Evolutionary conservation across 1,139 yeast genomes (phyloP).

Genomic region (Nakaseomyces delphensis): DNA sequence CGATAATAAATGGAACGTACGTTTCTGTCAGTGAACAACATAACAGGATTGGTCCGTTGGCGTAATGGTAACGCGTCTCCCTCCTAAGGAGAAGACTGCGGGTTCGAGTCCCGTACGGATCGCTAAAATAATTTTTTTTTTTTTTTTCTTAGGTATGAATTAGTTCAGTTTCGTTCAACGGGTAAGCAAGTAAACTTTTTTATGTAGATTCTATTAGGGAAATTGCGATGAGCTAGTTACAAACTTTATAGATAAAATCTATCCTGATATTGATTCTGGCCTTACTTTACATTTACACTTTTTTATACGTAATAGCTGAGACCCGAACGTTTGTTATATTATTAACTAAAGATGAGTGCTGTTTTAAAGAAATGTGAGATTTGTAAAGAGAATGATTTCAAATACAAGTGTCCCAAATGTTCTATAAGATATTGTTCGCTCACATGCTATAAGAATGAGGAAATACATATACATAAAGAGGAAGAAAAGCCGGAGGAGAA

Average conservation of each 20-base stretch:
- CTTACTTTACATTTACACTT: too few species aligned
- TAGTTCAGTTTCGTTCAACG: too few species aligned
- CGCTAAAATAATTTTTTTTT: conserved; percentile 25
- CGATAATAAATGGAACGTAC: background rate
- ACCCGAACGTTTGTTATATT: too few species aligned
- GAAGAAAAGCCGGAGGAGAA: conserved; percentile 6
- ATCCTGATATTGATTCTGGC: too few species aligned
- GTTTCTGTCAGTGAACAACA: background rate
- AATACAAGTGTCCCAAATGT: conserved; percentile 60
- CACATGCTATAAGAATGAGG: conserved; percentile 44
- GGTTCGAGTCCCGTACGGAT: conserved; percentile 96
- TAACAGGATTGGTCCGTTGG: conserved; percentile 53
- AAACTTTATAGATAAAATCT: too few species aligned
- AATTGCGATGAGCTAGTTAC: too few species aligned
- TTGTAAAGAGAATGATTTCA: conserved; percentile 37
- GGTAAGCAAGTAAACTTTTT: too few species aligned
- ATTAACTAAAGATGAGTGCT: background rate
- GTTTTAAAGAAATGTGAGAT: conserved; percentile 37
- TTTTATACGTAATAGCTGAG: too few species aligned
- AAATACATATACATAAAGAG: conserved; percentile 34
- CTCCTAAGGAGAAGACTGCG: conserved; percentile 95
- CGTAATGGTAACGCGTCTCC: conserved; percentile 95
- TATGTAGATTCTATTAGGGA: too few species aligned
- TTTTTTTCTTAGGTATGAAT: conserved; percentile 4
- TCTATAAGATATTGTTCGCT: conserved; percentile 44